These are phyloP conservation scores for Rhizopus sp. DNA, from an alignment of 371 early-diverging fungal genomes.

Conservation along the genomic window DNA sequence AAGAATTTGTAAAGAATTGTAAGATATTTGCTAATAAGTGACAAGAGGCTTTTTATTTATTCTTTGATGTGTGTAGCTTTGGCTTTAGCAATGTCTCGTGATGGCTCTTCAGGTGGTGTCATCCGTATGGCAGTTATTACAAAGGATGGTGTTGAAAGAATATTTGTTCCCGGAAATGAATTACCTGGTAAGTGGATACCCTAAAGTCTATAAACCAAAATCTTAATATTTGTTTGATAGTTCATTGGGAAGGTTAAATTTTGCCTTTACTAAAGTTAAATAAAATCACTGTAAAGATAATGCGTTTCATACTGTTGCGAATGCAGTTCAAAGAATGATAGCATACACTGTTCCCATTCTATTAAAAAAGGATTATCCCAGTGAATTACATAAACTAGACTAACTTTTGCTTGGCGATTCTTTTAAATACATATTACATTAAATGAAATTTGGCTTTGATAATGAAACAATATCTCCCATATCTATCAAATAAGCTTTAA, in stretches of 20 bases:
- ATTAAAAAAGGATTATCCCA: too few relatives aligned
- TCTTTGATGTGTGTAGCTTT: conserved; percentile 63
- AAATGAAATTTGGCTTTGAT: too few relatives aligned
- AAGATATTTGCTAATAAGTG: conserved; percentile 28
- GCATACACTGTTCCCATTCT: too few relatives aligned
- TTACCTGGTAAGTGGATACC: conserved; percentile 59
- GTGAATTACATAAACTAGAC: too few relatives aligned
- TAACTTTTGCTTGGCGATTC: too few relatives aligned
- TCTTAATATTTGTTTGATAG: conserved; percentile 4
- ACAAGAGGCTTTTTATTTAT: not conserved
- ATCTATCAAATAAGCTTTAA: too few relatives aligned
- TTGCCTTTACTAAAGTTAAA: too few relatives aligned
- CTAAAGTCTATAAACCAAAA: not conserved
- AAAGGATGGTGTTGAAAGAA: conserved; percentile 87
- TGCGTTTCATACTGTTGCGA: too few relatives aligned
- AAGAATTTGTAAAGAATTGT: conserved; percentile 96
- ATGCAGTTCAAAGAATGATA: not conserved
- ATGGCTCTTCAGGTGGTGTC: conserved; percentile 99
- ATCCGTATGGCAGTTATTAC: conserved; percentile 97
- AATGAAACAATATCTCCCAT: too few relatives aligned
- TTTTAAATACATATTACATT: too few relatives aligned
- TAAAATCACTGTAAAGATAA: too few relatives aligned
- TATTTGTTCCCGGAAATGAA: conserved; percentile 90
- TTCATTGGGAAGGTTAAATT: conserved; percentile 25
- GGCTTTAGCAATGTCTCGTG: conserved; percentile 95